These are phyloP conservation scores for Podochytrium sp. DNA, from an alignment of 192 early-diverging fungal genomes.

Conservation along the genomic window DNA sequence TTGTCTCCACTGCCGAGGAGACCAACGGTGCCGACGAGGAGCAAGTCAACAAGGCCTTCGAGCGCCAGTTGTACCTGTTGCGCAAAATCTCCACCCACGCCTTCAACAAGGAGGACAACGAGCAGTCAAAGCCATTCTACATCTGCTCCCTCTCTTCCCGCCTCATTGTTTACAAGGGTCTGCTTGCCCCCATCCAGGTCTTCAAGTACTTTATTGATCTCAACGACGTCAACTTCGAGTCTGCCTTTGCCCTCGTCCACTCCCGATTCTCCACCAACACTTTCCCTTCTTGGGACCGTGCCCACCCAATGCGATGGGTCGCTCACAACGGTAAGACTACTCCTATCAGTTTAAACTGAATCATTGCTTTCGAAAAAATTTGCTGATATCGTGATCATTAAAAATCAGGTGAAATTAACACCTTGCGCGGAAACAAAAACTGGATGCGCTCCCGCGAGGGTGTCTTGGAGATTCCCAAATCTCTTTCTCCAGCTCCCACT, in stretches of 20 bases:
- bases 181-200: conserved; percentile 92
- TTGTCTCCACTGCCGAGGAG: conserved; percentile 37
- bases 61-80: conserved; percentile 86
- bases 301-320: conserved; percentile 97
- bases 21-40: conserved; percentile 14
- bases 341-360: background rate
- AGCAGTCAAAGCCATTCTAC: conserved; percentile 90
- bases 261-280: conserved; percentile 99
- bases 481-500: conserved; percentile 12
- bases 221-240: conserved; percentile 75
- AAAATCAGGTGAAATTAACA: conserved; percentile 91
- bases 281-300: conserved; percentile 98
- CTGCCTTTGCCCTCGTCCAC: conserved; percentile 97
- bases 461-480: conserved; percentile 62
- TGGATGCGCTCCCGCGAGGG: conserved; percentile 99
- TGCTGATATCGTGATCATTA: too few species aligned
- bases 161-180: conserved; percentile 97
- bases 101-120: conserved; percentile 9
- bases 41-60: conserved; percentile 56
- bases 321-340: conserved; percentile 88
- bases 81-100: conserved; percentile 89
- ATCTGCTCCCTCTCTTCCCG: conserved; percentile 93
- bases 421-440: conserved; percentile 98
- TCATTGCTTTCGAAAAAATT: conserved; percentile 18
- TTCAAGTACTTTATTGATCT: conserved; percentile 93